These are phyloP conservation scores for Paramecium sonneborni DNA, from an alignment of 73 alveolate genomes.

Conservation along the genomic window DNA sequence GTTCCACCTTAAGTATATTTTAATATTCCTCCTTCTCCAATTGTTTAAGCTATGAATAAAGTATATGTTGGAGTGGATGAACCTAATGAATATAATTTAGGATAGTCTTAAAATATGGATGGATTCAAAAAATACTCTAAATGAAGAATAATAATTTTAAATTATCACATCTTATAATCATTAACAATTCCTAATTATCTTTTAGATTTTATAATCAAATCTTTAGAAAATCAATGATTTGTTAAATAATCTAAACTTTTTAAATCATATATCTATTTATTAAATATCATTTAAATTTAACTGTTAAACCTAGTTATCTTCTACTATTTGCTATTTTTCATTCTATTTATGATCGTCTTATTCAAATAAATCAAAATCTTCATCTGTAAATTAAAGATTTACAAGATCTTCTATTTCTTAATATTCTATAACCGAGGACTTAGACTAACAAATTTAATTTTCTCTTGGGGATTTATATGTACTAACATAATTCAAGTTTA, in stretches of 20 bases:
- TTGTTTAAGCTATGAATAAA: not conserved
- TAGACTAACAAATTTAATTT: not conserved
- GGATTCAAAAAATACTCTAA: slow-evolving; percentile 9
- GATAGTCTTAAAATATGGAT: not conserved
- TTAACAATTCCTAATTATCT: not conserved
- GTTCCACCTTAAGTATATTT: not conserved
- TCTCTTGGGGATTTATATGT: not conserved
- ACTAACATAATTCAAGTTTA: not conserved
- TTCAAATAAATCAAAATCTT: not conserved
- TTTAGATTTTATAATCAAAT: not conserved
- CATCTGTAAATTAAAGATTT: not conserved
- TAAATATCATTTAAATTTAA: too few species aligned
- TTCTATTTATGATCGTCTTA: not conserved
- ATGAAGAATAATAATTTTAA: not conserved
- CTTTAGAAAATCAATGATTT: not conserved
- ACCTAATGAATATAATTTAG: not conserved
- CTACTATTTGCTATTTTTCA: not conserved
- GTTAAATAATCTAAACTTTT: not conserved
- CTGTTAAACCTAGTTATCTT: not conserved
- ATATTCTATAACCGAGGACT: not conserved
- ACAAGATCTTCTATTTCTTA: not conserved
- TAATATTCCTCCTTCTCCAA: not conserved
- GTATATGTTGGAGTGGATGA: slow-evolving; percentile 29
- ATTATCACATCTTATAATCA: not conserved
- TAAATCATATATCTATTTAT: too few species aligned